These are phyloP conservation scores for Xylariaceae sp. DNA, from an alignment of 2,329 filamentous ascomycete genomes.

Conservation along the genomic window DNA sequence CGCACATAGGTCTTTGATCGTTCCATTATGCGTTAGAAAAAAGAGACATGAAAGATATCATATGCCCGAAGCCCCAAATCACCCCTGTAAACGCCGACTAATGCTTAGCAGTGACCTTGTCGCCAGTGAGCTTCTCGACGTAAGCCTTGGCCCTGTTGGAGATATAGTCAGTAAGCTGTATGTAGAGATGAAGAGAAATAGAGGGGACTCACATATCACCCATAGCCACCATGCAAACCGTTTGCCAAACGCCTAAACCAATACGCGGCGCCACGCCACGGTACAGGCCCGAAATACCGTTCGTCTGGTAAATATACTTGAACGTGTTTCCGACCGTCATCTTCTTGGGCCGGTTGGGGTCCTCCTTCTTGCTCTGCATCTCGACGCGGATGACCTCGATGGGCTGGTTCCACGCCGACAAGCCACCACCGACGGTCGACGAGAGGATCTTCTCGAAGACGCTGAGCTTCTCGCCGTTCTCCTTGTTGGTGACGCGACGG, in stretches of 20 bases:
- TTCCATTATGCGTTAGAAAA: neutral
- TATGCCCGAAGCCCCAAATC: slow-evolving; percentile 20
- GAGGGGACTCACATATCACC: slow-evolving; percentile 78
- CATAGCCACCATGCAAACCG: slow-evolving; percentile 98
- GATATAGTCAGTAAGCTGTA: slow-evolving; percentile 23
- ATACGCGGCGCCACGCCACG: slow-evolving; percentile 92
- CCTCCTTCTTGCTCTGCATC: slow-evolving; percentile 99
- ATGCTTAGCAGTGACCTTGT: slow-evolving; percentile 62
- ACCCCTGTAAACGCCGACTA: slow-evolving; percentile 40
- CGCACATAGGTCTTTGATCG: neutral
- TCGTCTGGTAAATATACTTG: slow-evolving; percentile 83
- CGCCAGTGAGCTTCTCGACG: slow-evolving; percentile 61
- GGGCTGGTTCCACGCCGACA: slow-evolving; percentile 98
- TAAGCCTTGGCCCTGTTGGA: slow-evolving; percentile 57
- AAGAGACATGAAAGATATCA: neutral
- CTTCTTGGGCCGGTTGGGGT: slow-evolving; percentile 98
- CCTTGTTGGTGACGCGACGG: slow-evolving; percentile 71
- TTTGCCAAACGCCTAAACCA: slow-evolving; percentile 96
- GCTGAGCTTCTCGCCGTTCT: slow-evolving; percentile 69
- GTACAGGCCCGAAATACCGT: slow-evolving; percentile 89
- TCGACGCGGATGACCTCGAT: slow-evolving; percentile 99
- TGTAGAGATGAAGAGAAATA: neutral
- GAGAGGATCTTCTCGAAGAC: slow-evolving; percentile 85
- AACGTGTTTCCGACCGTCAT: slow-evolving; percentile 88
- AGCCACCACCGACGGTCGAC: slow-evolving; percentile 80